Conservation (phyloP, 345 rosid species). For the Eucalyptus sp. region DNA sequence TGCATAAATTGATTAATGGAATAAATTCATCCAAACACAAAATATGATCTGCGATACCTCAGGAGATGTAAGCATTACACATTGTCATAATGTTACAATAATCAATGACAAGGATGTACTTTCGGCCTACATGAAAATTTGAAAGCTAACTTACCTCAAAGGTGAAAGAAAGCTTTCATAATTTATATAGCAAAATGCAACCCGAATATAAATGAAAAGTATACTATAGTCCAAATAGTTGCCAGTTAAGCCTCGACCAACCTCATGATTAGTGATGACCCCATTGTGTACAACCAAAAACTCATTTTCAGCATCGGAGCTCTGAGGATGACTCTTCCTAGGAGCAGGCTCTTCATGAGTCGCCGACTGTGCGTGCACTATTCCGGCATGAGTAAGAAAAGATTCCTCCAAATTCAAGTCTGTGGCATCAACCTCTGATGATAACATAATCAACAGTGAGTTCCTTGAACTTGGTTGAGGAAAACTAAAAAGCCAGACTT, state of each 20-base stretch:
- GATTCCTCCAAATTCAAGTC: conserved; percentile 68
- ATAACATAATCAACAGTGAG: neutral
- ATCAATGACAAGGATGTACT: too few species aligned
- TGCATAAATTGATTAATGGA: too few species aligned
- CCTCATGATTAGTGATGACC: conserved; percentile 81
- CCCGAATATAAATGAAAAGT: neutral
- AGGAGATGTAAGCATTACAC: too few species aligned
- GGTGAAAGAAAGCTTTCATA: neutral
- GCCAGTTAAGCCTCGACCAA: conserved; percentile 3
- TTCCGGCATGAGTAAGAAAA: conserved; percentile 71
- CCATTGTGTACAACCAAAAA: conserved; percentile 96
- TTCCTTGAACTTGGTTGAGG: neutral
- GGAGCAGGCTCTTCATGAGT: conserved; percentile 97
- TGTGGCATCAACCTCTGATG: conserved; percentile 48
- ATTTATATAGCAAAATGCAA: neutral
- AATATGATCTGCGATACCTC: too few species aligned
- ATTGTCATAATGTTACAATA: too few species aligned
- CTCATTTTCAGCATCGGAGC: conserved; percentile 73
- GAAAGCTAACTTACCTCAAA: too few species aligned
- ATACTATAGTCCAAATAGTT: neutral
- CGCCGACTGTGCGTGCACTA: conserved; percentile 96
- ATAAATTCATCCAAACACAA: too few species aligned
- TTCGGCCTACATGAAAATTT: too few species aligned
- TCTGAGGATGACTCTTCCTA: conserved; percentile 86
- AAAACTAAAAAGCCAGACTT: neutral